Percentiles rank a stretch among this genome's conserved stretches.
phyloP scores from a whole-genome alignment of 768 basidiomycete genomes.

The Tricholoma saponaceum region DNA sequence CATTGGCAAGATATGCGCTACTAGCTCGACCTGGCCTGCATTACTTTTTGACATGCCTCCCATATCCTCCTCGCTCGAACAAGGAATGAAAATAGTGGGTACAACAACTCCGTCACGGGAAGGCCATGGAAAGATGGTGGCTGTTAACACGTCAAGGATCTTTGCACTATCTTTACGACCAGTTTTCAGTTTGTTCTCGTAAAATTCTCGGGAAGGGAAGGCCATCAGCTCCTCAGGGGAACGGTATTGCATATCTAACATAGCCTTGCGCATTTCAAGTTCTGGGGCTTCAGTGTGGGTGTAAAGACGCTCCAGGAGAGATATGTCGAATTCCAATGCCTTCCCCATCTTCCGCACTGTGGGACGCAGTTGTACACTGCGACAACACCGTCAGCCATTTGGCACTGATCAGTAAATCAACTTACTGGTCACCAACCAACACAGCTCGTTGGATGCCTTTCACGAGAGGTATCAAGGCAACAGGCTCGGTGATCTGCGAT shows the following conservation, averaged over 20 bases:
- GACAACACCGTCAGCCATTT: not conserved
- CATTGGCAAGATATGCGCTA: conserved; percentile 42
- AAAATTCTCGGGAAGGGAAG: conserved; percentile 64
- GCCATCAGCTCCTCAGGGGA: conserved; percentile 53
- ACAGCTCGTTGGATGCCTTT: conserved; percentile 57
- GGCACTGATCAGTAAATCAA: not conserved
- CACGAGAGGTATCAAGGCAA: conserved; percentile 61
- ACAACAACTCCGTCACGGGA: conserved; percentile 25
- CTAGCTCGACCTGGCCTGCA: conserved; percentile 50
- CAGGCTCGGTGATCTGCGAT: conserved; percentile 66
- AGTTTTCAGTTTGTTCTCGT: conserved; percentile 49
- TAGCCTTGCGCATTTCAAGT: conserved; percentile 51
- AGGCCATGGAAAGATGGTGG: conserved; percentile 59
- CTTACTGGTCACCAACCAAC: conserved; percentile 70
- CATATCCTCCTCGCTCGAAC: conserved; percentile 53
- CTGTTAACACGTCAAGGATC: conserved; percentile 31
- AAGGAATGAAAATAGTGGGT: conserved; percentile 58
- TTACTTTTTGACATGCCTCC: conserved; percentile 61
- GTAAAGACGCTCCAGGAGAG: conserved; percentile 59
- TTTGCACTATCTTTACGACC: conserved; percentile 34
- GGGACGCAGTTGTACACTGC: conserved; percentile 63
- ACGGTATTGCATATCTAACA: conserved; percentile 69
- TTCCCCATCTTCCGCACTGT: conserved; percentile 58
- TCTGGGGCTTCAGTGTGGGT: conserved; percentile 27
- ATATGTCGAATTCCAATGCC: conserved; percentile 53